These are phyloP conservation scores for Kwoniella sp. DNA, from an alignment of 768 basidiomycete species.

Conservation along the genomic window DNA sequence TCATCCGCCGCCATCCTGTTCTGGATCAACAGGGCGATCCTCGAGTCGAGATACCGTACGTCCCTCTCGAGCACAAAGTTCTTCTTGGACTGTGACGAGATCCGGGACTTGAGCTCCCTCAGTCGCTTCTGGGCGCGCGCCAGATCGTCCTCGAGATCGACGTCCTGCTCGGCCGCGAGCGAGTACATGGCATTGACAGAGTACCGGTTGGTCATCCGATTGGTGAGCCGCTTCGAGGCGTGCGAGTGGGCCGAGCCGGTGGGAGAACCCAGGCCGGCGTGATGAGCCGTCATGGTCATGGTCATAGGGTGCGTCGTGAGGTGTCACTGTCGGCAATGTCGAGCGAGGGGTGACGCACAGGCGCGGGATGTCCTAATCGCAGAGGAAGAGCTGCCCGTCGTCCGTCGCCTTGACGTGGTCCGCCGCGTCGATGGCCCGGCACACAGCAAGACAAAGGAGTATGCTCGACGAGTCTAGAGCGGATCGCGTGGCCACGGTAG, in stretches of 20 bases:
- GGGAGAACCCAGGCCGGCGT: slow-evolving; percentile 8
- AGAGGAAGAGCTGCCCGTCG: too few species aligned
- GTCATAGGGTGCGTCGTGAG: too few species aligned
- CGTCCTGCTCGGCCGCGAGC: slow-evolving; percentile 97
- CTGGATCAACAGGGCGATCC: slow-evolving; percentile 95
- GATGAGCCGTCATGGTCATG: slow-evolving; percentile 19
- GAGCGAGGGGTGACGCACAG: too few species aligned
- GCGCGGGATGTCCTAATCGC: too few species aligned
- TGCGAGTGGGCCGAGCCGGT: slow-evolving; percentile 10
- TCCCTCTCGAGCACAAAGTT: slow-evolving; percentile 99
- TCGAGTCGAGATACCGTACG: slow-evolving; percentile 93
- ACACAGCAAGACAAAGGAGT: too few species aligned
- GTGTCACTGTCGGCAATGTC: too few species aligned
- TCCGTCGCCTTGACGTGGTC: too few species aligned
- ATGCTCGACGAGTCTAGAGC: too few species aligned
- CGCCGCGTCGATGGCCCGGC: too few species aligned
- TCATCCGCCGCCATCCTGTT: slow-evolving; percentile 97
- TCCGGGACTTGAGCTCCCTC: slow-evolving; percentile 90
- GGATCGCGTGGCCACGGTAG: too few species aligned
- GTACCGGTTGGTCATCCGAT: slow-evolving; percentile 92
- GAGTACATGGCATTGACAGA: slow-evolving; percentile 92
- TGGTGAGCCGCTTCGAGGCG: slow-evolving; percentile 47
- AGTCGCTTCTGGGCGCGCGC: slow-evolving; percentile 97
- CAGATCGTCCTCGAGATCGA: slow-evolving; percentile 94
- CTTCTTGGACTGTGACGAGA: slow-evolving; percentile 98